Base-by-base conservation (phyloP, 495 filamentous ascomycete genomes). In the Geopyxis carbonaria region DNA sequence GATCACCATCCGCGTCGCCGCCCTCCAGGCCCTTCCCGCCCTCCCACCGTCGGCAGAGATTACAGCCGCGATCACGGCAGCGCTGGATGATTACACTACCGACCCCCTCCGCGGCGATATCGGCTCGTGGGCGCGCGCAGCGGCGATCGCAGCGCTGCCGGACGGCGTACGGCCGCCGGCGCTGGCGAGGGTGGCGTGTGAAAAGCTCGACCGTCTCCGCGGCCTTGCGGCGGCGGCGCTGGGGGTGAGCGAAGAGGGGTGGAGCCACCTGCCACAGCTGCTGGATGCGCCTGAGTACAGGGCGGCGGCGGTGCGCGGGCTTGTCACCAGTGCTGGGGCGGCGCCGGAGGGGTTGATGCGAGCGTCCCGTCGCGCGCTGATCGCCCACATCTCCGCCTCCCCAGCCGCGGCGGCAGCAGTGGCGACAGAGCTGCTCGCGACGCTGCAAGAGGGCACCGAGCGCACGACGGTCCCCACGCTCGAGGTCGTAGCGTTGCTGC, bases 121-220 rank as follows among this genome's bases (percentile, higher is more conserved):
- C 38, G 89, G 89, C 3, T 91, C 83, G 2, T 68, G 78, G 21
- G 77, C 87, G 9, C 66, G 89, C 9, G 51, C 83, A 10, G 78
- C 85, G 50, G 86, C 80, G 21, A 66, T 93, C 15, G 66, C 69
- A 45, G 75, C 75, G 2, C 65, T 28, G 2, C 20, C 36, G 16
- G 36, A 39, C 7, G 36, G 14, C 9, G 16, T 37, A 2, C 34
- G 45, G 29, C 45, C 43, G 54, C 31, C 40, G 22, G 56, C 58
- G 29, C 61, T 93, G 6, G 64, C 76, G 33, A 67, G 84, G 8
- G 60, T 93, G 19, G 74, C 80, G 15, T 69, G 76, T 0, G 89
- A 95, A 58, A 92, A 91, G 55, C 66, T 94, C 3, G 89, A 97
- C 53, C 78, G 83, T 42, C 73, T 95, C 22, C 71, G 89, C 25